Conservation (phyloP, 352 stramenopile genomes). For the Pythium brassicae region DNA sequence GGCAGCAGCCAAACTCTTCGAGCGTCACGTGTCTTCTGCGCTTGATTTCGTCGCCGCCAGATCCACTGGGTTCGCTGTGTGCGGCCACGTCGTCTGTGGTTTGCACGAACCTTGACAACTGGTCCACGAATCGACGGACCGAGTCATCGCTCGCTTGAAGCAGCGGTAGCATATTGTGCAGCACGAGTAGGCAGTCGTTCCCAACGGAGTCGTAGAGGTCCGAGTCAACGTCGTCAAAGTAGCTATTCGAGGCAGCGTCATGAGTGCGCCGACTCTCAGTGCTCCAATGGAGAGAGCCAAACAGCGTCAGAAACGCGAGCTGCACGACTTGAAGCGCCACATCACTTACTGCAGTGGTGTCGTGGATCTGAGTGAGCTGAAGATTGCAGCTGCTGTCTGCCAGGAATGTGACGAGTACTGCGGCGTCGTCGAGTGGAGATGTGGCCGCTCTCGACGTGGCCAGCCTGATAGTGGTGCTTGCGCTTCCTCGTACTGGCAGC, state of each 20-base stretch:
- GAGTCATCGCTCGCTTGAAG: slow-evolving; percentile 19
- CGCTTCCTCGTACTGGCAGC: not conserved
- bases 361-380: not conserved
- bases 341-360: not conserved
- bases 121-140: slow-evolving; percentile 10
- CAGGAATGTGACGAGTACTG: slow-evolving; percentile 26
- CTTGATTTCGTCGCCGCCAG: not conserved
- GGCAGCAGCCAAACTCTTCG: slow-evolving; percentile 13
- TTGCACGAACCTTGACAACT: slow-evolving; percentile 3
- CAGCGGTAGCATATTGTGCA: slow-evolving; percentile 39
- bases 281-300: not conserved
- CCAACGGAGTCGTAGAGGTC: slow-evolving; percentile 20
- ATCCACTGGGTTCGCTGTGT: not conserved
- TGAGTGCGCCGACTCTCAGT: not conserved
- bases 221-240: slow-evolving; percentile 10
- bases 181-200: slow-evolving; percentile 42
- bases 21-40: not conserved
- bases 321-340: slow-evolving; percentile 29
- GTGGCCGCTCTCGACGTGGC: slow-evolving; percentile 1
- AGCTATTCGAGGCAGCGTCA: not conserved
- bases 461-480: not conserved
- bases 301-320: slow-evolving; percentile 25
- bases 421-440: slow-evolving; percentile 26
- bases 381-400: slow-evolving; percentile 28
- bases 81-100: not conserved